Evolutionary conservation across 352 stramenopile genomes (phyloP), one percentile per base, ranked within the genome.

Genomic region (Pythium biforme): DNA sequence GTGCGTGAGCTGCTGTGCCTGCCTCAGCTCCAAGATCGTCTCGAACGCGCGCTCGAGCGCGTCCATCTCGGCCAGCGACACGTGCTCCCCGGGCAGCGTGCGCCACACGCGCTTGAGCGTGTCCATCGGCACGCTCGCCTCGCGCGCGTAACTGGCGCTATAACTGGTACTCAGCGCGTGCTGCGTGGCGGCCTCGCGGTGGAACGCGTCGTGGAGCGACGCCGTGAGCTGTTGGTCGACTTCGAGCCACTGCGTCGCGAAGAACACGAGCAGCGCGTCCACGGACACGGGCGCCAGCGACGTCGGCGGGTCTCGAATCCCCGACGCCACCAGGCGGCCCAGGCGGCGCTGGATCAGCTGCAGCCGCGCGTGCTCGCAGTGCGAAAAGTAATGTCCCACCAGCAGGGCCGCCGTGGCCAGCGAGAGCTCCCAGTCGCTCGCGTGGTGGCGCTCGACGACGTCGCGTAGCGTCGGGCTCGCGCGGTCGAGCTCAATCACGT

Each of bases 401-500:
- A 88, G 45, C 31, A 72, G 59, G 3, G 55, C 4, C 8, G 76
- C 79, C 7, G 79, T 39, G n/a, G 58, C 68, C 14, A 69, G 55
- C 15, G 74, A 56, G 19, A 76, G 66, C 7, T 59, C 53, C 79
- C 79, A 89, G 55, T 61, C 23, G 23, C 20, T 29, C 6, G 39
- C 33, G 23, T 25, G 40, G 17, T 12, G n/a, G 27, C 57, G 59
- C 39, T 71, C 27, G 29, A 77, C 50, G 3, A 84, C 68, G 4
- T 79, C 71, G 34, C 74, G 63, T 3, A 86, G 59, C 12, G 72
- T 74, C 12, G 22, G 1, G 4, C 76, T 55, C 6, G 68, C 33
- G 31, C 68, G 45, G 40, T 90, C 83, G 17, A 90, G 58, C 60
- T 92, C 83, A 17, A 90, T 61, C 6, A 87, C 40, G 55, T 92